Evolutionary conservation across 495 filamentous ascomycete genomes (phyloP).

Genomic region (Alectoria sarmentosa): DNA sequence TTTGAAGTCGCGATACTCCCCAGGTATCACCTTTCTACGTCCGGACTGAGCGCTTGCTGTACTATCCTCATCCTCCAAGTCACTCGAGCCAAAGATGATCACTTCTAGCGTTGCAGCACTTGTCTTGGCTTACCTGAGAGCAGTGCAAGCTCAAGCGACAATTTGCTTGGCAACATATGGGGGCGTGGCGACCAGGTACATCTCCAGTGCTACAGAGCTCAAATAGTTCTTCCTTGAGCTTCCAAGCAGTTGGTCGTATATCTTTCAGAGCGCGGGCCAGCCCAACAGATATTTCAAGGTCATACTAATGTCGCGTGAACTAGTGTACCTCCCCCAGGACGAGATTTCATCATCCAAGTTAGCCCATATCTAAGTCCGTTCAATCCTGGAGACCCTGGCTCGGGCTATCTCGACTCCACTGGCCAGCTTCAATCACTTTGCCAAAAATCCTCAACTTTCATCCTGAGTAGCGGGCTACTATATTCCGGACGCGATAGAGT

Average conservation of each 20-base stretch:
- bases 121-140: constrained; percentile 4
- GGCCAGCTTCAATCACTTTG: constrained; percentile 14
- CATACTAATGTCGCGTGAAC: not conserved
- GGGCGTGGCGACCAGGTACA: constrained; percentile 9
- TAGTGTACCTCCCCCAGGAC: constrained; percentile 3
- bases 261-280: not conserved
- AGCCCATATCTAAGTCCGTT: not conserved
- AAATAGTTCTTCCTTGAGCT: not conserved
- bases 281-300: not conserved
- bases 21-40: not conserved
- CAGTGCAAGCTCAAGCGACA: constrained; percentile 8
- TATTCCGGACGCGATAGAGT: not conserved
- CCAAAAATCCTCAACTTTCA: constrained; percentile 10
- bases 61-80: not conserved
- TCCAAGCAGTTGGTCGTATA: not conserved
- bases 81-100: not conserved
- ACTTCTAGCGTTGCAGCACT: constrained; percentile 1
- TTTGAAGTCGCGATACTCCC: not conserved
- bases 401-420: constrained; percentile 10
- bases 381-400: not conserved
- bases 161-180: constrained; percentile 15
- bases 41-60: not conserved
- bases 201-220: not conserved
- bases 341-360: constrained; percentile 7
- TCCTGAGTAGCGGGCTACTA: constrained; percentile 10